Evolutionary conservation across 257 asterid genomes (phyloP).

Genomic region (Vinca minor): DNA sequence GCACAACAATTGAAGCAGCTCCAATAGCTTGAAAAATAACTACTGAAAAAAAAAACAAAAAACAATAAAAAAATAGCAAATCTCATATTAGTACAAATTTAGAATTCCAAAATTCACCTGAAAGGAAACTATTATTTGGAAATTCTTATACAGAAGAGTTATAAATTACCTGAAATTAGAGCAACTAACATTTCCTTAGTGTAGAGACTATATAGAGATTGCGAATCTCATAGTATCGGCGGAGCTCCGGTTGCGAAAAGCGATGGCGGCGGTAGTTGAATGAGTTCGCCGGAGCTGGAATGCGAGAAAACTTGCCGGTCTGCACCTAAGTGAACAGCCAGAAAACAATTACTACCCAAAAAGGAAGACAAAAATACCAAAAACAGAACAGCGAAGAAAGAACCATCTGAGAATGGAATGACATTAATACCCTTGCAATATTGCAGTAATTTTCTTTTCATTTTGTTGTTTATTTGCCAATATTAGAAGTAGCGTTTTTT

Average conservation of each 20-base stretch:
- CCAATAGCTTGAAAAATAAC: constrained; percentile 41
- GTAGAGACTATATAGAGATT: not conserved
- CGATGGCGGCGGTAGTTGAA: not conserved
- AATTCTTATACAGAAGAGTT: not conserved
- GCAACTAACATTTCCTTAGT: constrained; percentile 17
- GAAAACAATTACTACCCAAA: too few species aligned
- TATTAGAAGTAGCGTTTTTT: too few species aligned
- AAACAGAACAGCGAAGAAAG: too few species aligned
- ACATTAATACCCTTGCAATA: not conserved
- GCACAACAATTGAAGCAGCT: constrained; percentile 62
- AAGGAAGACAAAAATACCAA: too few species aligned
- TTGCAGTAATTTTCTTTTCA: not conserved
- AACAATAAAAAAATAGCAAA: constrained; percentile 6
- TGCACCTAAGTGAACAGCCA: not conserved
- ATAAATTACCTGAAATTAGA: constrained; percentile 33
- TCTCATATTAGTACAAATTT: not conserved
- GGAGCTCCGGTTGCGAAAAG: not conserved
- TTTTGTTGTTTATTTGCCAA: not conserved
- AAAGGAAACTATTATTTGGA: not conserved
- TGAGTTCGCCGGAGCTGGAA: constrained; percentile 3
- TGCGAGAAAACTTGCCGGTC: not conserved
- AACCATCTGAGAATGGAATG: not conserved
- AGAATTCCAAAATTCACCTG: not conserved
- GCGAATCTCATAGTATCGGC: not conserved
- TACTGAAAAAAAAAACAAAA: constrained; percentile 43